Evolutionary conservation across 2,329 filamentous ascomycete genomes (phyloP), one percentile per base, ranked within the genome.

Genomic region (Alternaria burnsii): DNA sequence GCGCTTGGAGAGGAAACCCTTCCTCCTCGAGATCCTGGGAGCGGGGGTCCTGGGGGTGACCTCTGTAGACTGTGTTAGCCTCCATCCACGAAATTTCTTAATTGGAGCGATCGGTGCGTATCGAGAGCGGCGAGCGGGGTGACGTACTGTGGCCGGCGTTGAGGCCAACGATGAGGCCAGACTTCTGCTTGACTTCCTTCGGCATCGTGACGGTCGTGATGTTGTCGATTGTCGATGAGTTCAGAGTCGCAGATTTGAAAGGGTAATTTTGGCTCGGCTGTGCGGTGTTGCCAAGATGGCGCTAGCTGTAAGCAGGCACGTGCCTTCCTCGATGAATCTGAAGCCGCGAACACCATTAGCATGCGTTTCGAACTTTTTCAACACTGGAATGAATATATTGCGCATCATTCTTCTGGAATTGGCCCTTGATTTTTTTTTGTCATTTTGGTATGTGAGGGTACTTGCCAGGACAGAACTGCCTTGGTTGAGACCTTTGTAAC

Each of bases 1-100:
- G 80, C 94, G 90, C 90, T 97, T 97, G 87, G 92, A 96, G 80
- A 97, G 86, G 85, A 95, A 92, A 76, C 95, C 95, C 89, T 97
- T 98, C 86, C 89, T 94, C 92, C 82, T 80, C 69, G 83, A 85
- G 70, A 84, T 80, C 70, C 80, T 80, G 68, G 81, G 76, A 71
- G 82, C 81, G 60, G 81, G 80, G 73, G 81, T 80, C 77, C 80
- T 82, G 46, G 82, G 82, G 58, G 82, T 85, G 79, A 85, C 82
- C 80, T 84, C 82, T 74, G 65, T 75, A 70, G 58, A 68, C 58
- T 60, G 63, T 58, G 63, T 75, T 72, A 74, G 66, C 68, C 48
- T 65, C 64, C 59, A 59, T 47, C 66, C 42, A 59, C 42, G 55
- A 57, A 63, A 57, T 66, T 57, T 51, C 43, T 34, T 46, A 28